Base-by-base conservation (phyloP, 1,139 yeast genomes). In the Suhomyces ambrosiae region DNA sequence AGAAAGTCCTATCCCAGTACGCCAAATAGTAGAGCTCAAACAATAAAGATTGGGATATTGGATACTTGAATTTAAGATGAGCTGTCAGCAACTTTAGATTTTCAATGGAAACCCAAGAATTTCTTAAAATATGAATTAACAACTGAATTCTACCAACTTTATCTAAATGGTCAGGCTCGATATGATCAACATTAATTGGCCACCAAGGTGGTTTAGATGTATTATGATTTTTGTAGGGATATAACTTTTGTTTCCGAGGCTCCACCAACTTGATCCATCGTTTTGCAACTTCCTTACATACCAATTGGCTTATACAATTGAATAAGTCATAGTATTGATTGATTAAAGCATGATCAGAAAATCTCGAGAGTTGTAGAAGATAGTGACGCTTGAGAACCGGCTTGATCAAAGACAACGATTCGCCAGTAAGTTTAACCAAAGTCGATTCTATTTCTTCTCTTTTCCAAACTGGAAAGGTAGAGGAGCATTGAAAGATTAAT, bases 111-210 rank as follows among this genome's bases (percentile, higher is more conserved):
- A 63, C 52, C 1, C 44, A 29, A 3, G 58, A 54, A 35, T 59
- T 54, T 23, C 69, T 47, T 13, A 74, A 44, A 14, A 84, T 68
- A 15, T 63, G 52, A 13, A 71, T 61, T 50, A 84, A 59, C 17
- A 85, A 56, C 3, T 50, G 53, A 13, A 81, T 54, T 40, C 94
- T 60, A 45, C 79, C 82, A 2, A 59, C 60, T 52, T 81, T 84
- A 43, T 68, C 73, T 42, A 85, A 63, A 58, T 85, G 89, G 55
- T 85, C 92, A 0, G 92, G 92, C 50, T 85, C 92, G 33, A 69
- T 67, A 57, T 85, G 92, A 27, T 77, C 66, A 0, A 82, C 76
- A 12, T 47, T 38, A 0, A 28, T 28, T 0, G 92, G 92, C 94
- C 92, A 85, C 90, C 92, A 84, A 1, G 53, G 52, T 0, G 92